Evolutionary conservation across 2,329 filamentous ascomycete genomes (phyloP).

Genomic region (Thelonectria rubi): DNA sequence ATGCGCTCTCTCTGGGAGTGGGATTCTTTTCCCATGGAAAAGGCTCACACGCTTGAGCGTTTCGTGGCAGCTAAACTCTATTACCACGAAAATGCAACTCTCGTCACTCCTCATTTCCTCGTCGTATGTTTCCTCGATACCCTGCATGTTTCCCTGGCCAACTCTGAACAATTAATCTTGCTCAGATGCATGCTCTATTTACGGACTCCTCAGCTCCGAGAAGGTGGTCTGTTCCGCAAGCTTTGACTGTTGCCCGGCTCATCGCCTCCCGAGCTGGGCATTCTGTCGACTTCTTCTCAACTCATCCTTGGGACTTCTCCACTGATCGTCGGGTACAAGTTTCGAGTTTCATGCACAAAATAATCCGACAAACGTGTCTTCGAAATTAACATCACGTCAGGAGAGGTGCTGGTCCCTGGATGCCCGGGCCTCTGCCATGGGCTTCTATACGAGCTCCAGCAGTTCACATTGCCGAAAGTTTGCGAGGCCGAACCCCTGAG

Average conservation of each 20-base stretch:
- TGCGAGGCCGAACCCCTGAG: slow-evolving; percentile 1
- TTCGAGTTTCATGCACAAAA: slow-evolving; percentile 28
- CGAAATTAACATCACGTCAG: background rate
- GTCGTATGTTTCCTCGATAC: slow-evolving; percentile 26
- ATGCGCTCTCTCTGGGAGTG: background rate
- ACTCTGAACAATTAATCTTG: slow-evolving; percentile 1
- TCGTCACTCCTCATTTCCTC: background rate
- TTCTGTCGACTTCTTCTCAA: background rate
- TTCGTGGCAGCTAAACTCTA: background rate
- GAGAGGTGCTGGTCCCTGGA: no score
- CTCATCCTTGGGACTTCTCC: slow-evolving; percentile 12
- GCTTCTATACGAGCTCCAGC: background rate
- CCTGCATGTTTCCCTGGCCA: background rate
- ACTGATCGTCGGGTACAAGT: slow-evolving; percentile 21
- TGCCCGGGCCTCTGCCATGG: background rate
- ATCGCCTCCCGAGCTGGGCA: slow-evolving; percentile 8
- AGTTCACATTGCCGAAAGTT: slow-evolving; percentile 2
- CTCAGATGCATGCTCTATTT: background rate
- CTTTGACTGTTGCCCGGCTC: slow-evolving; percentile 21
- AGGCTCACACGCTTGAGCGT: background rate
- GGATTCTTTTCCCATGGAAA: background rate
- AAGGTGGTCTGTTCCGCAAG: slow-evolving; percentile 17
- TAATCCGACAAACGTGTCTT: slow-evolving; percentile 16
- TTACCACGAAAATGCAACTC: background rate
- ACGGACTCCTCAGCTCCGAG: background rate